Evolutionary conservation across 1,284 basidiomycete genomes (phyloP).

Genomic region (Garcileccinum viscosum): DNA sequence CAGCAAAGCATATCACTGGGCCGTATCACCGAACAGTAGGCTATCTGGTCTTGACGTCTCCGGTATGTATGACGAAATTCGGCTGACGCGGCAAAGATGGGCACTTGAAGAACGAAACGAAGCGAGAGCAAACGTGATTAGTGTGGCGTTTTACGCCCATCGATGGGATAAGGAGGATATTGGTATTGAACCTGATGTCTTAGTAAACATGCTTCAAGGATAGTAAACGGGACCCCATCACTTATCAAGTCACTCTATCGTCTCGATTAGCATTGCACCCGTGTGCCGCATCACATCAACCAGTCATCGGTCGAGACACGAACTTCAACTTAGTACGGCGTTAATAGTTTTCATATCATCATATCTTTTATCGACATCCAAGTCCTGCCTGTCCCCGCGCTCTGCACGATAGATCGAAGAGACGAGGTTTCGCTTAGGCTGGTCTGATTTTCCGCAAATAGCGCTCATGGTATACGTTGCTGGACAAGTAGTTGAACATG

Average conservation of each 20-base stretch:
- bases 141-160: background rate
- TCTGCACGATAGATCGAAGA: background rate
- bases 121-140: background rate
- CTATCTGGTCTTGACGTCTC: background rate
- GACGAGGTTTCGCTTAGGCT: background rate
- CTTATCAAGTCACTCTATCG: background rate
- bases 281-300: background rate
- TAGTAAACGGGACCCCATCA: background rate
- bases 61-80: background rate
- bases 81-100: background rate
- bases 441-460: background rate
- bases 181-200: background rate
- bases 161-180: background rate
- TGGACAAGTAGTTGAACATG: too few species aligned
- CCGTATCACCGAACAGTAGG: background rate
- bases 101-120: background rate
- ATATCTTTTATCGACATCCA: background rate
- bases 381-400: background rate
- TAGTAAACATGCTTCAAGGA: too few species aligned
- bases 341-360: too few species aligned
- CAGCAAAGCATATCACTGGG: background rate
- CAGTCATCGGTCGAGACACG: background rate
- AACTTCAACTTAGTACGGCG: background rate
- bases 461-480: background rate
- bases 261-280: background rate